Evolutionary conservation across 2,329 filamentous ascomycete species (phyloP).

Genomic region (Claviceps fusiformis): DNA sequence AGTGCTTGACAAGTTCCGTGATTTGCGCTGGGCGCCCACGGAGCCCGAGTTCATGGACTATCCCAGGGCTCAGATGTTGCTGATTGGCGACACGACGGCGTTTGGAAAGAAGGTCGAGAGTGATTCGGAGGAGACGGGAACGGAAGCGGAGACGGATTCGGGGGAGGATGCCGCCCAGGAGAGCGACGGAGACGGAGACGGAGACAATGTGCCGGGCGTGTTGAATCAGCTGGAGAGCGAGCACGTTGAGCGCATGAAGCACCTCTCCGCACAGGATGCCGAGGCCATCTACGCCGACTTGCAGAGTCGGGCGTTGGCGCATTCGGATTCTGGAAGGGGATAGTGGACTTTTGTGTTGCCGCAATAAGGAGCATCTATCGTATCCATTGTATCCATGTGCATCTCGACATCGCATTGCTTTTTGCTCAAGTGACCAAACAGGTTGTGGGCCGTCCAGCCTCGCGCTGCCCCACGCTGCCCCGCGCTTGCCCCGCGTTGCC

Average conservation of each 20-base stretch:
- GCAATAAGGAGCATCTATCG: too few relatives aligned
- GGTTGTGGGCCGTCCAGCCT: too few relatives aligned
- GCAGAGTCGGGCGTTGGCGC: background rate
- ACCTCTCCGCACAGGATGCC: conserved; percentile 32
- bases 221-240: conserved; percentile 64
- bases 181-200: background rate
- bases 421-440: too few relatives aligned
- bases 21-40: conserved; percentile 60
- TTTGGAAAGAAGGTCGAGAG: conserved; percentile 38
- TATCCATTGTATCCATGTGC: background rate
- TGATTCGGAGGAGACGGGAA: background rate
- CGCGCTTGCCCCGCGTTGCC: too few relatives aligned
- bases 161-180: conserved; percentile 36
- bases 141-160: conserved; percentile 20
- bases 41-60: conserved; percentile 64
- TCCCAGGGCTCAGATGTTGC: conserved; percentile 59
- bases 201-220: conserved; percentile 43
- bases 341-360: background rate
- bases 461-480: too few relatives aligned
- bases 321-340: background rate
- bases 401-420: background rate
- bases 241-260: conserved; percentile 51
- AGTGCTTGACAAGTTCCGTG: conserved; percentile 57
- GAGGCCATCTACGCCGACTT: conserved; percentile 6
- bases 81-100: conserved; percentile 59